Conservation (phyloP, 2,329 filamentous ascomycete genomes). For the Fusarium acutatum region DNA sequence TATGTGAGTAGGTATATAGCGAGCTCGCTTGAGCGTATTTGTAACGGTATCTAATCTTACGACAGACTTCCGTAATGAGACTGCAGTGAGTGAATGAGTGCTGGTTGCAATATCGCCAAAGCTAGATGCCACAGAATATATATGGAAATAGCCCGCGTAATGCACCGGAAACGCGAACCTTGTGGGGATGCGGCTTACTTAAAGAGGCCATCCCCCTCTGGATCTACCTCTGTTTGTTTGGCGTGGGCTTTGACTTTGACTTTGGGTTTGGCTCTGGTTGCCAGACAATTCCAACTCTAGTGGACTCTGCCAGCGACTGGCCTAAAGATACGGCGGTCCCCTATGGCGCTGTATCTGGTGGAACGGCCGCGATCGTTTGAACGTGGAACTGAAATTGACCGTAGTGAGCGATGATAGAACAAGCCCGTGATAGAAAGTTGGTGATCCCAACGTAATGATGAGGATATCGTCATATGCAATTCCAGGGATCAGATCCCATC, state of each 20-base stretch:
- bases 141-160: slow-evolving; percentile 27
- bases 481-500: slow-evolving; percentile 2
- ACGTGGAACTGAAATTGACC: neutral
- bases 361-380: neutral
- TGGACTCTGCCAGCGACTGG: slow-evolving; percentile 19
- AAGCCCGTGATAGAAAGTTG: neutral
- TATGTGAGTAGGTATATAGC: neutral
- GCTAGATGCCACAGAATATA: neutral
- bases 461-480: slow-evolving; percentile 27
- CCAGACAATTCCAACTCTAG: slow-evolving; percentile 35
- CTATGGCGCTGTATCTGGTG: slow-evolving; percentile 17
- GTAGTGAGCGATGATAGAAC: neutral
- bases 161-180: slow-evolving; percentile 1
- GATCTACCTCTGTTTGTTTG: neutral
- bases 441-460: slow-evolving; percentile 1
- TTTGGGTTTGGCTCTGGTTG: slow-evolving; percentile 3
- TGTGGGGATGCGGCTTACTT: slow-evolving; percentile 42
- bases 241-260: neutral
- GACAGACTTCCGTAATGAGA: neutral
- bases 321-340: slow-evolving; percentile 16
- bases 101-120: neutral
- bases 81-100: neutral
- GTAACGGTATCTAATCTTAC: neutral
- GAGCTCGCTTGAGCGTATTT: slow-evolving; percentile 28
- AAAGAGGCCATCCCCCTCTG: slow-evolving; percentile 41